phyloP scores from a whole-genome alignment of 2,329 filamentous ascomycete genomes.

The Aaosphaeria arxii region DNA sequence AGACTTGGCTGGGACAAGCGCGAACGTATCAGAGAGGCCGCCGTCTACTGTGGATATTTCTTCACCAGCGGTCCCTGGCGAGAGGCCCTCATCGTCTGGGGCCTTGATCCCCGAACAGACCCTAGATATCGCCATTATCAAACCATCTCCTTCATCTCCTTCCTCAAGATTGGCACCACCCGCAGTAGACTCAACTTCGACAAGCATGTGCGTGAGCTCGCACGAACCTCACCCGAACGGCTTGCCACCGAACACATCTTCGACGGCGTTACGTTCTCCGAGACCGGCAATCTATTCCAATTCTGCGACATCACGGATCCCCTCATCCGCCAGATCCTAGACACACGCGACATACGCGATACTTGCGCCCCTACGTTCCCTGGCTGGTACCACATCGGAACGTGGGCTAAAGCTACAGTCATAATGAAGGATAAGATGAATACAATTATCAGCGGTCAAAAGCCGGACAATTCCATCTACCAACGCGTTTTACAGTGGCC shows the following conservation, averaged over 20 bases:
- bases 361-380: conserved; percentile 52
- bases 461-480: conserved; percentile 28
- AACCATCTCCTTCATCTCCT: conserved; percentile 55
- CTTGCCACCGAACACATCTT: conserved; percentile 63
- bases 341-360: conserved; percentile 52
- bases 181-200: conserved; percentile 24
- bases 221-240: conserved; percentile 17
- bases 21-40: conserved; percentile 65
- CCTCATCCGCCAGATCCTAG: conserved; percentile 63
- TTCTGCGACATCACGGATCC: conserved; percentile 89
- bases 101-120: conserved; percentile 77
- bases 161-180: conserved; percentile 26
- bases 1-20: conserved; percentile 56
- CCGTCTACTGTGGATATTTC: conserved; percentile 85
- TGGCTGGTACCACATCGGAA: conserved; percentile 82
- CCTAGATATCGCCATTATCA: conserved; percentile 80
- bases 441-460: conserved; percentile 35
- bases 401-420: conserved; percentile 77
- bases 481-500: conserved; percentile 30
- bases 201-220: conserved; percentile 21
- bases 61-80: conserved; percentile 92
- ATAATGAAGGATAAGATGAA: conserved; percentile 84
- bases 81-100: conserved; percentile 81
- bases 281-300: conserved; percentile 90
- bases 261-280: conserved; percentile 70